Evolutionary conservation across 495 filamentous ascomycete species (phyloP).

Genomic region (Penicillium silybi): DNA sequence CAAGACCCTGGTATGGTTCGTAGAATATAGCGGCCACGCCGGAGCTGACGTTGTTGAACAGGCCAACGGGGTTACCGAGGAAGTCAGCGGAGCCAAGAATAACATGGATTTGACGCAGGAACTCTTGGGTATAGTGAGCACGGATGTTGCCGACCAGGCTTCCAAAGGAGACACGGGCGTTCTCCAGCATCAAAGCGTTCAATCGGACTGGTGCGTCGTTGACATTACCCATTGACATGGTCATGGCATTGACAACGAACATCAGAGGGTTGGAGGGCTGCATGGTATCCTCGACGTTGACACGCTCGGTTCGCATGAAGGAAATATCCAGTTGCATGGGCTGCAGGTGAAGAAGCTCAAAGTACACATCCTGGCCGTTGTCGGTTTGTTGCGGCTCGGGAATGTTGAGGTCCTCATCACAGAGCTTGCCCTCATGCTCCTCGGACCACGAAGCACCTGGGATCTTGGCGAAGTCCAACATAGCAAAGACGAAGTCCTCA

Average conservation of each 20-base stretch:
- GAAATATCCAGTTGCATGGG: conserved; percentile 97
- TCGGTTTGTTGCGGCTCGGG: conserved; percentile 86
- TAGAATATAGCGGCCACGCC: conserved; percentile 98
- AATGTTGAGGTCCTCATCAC: conserved; percentile 84
- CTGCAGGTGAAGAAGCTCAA: conserved; percentile 93
- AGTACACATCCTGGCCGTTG: conserved; percentile 88
- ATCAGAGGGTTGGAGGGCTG: conserved; percentile 89
- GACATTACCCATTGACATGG: conserved; percentile 98
- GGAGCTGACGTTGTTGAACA: conserved; percentile 98
- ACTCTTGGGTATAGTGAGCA: conserved; percentile 93
- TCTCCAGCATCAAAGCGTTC: conserved; percentile 92
- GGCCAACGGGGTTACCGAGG: conserved; percentile 94
- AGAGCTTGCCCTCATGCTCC: conserved; percentile 74
- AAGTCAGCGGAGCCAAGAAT: conserved; percentile 96
- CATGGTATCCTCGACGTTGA: conserved; percentile 88
- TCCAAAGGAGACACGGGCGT: conserved; percentile 84
- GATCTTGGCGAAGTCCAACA: conserved; percentile 92
- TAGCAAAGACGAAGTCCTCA: conserved; percentile 94
- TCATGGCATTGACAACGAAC: conserved; percentile 97
- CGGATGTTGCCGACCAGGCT: conserved; percentile 79
- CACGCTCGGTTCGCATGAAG: conserved; percentile 91
- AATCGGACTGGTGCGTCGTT: conserved; percentile 93
- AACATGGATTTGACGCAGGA: conserved; percentile 91
- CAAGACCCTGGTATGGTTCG: conserved; percentile 95
- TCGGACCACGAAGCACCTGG: conserved; percentile 91